Percentiles rank a stretch among this genome's conserved stretches.
Conservation (phyloP, 1,284 basidiomycete genomes). For the Apiotrichum domesticum region DNA sequence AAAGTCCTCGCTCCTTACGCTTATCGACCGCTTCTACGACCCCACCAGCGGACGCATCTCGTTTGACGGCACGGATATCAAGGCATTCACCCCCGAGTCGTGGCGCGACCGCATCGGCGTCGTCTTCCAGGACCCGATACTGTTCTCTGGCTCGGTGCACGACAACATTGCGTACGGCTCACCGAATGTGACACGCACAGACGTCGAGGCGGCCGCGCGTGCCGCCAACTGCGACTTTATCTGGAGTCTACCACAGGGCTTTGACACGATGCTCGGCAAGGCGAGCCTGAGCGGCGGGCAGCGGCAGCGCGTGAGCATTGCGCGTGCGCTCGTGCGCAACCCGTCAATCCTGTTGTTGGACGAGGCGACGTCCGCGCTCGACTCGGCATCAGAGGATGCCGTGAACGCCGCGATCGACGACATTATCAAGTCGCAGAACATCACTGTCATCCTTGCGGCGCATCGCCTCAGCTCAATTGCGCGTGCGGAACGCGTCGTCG, state of each 20-base stretch:
- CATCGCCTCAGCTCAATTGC: constrained; percentile 80
- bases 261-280: constrained; percentile 60
- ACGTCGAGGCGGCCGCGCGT: constrained; percentile 81
- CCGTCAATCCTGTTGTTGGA: constrained; percentile 51
- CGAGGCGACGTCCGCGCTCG: constrained; percentile 60
- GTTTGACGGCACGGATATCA: constrained; percentile 83
- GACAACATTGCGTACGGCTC: constrained; percentile 90
- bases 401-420: constrained; percentile 85
- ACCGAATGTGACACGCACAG: constrained; percentile 62
- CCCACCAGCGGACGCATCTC: constrained; percentile 73
- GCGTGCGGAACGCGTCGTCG: constrained; percentile 74
- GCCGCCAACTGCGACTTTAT: constrained; percentile 96
- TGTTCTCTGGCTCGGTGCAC: constrained; percentile 73
- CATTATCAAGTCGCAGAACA: constrained; percentile 66
- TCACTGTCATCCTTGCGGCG: constrained; percentile 83
- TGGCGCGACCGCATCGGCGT: constrained; percentile 84
- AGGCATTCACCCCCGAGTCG: constrained; percentile 70
- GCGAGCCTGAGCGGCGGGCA: constrained; percentile 50
- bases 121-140: constrained; percentile 63
- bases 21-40: constrained; percentile 89
- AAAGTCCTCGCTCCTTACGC: constrained; percentile 83
- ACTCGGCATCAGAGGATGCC: constrained; percentile 76
- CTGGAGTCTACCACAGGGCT: constrained; percentile 79
- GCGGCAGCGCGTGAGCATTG: constrained; percentile 51
- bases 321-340: constrained; percentile 49